phyloP scores from a whole-genome alignment of 306 rosid genomes.

The Begonia masoniana region DNA sequence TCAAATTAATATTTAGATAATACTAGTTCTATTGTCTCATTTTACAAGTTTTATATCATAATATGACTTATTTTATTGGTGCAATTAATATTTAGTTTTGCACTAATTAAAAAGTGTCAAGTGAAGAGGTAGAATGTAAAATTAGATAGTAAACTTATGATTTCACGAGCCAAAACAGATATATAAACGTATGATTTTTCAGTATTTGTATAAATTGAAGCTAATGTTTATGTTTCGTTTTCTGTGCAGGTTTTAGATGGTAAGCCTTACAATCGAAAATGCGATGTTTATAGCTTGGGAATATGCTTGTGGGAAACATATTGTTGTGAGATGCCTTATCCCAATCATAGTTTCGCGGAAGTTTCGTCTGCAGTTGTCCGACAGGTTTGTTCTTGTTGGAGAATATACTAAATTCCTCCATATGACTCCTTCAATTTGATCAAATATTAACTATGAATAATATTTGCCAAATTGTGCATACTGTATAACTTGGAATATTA shows the following conservation, averaged over 20 bases:
- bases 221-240: neutral
- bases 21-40: too few relatives aligned
- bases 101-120: neutral
- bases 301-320: slow-evolving; percentile 93
- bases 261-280: slow-evolving; percentile 81
- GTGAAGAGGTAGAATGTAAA: neutral
- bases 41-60: neutral
- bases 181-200: too few relatives aligned
- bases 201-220: neutral
- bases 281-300: slow-evolving; percentile 82
- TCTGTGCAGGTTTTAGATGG: slow-evolving; percentile 67
- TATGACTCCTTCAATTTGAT: neutral
- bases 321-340: slow-evolving; percentile 86
- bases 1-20: too few relatives aligned
- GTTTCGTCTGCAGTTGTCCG: slow-evolving; percentile 63
- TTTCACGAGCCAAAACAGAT: too few relatives aligned
- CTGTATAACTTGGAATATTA: neutral
- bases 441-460: neutral
- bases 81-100: neutral
- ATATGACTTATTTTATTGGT: neutral
- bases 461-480: too few relatives aligned
- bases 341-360: slow-evolving; percentile 65
- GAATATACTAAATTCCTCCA: neutral
- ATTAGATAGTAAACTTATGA: neutral
- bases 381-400: slow-evolving; percentile 32